Conservation (phyloP, 2,329 filamentous ascomycete species). For the Mariannaea sp. region DNA sequence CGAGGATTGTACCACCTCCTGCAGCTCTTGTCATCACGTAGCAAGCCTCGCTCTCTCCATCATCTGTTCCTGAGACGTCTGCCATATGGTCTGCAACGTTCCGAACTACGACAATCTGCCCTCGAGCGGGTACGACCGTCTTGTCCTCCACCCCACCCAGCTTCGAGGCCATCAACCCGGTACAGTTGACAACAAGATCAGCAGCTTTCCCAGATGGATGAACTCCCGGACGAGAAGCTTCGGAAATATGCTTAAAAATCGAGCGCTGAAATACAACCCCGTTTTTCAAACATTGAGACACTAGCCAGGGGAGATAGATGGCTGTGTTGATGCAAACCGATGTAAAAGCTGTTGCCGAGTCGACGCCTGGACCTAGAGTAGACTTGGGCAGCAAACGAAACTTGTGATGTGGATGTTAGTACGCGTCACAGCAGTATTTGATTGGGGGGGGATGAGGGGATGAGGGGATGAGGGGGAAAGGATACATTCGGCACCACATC, state of each 20-base stretch:
- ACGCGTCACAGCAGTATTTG: not conserved
- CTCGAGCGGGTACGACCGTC: conserved; percentile 67
- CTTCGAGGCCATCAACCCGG: conserved; percentile 66
- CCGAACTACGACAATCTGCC: conserved; percentile 75
- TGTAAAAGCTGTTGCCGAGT: conserved; percentile 75
- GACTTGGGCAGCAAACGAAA: conserved; percentile 2
- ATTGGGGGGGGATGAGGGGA: too few species aligned
- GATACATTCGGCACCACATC: conserved; percentile 38
- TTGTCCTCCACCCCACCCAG: conserved; percentile 71
- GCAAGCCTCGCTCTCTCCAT: conserved; percentile 66
- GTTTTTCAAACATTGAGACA: conserved; percentile 67
- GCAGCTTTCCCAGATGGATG: conserved; percentile 60
- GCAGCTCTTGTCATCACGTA: conserved; percentile 79
- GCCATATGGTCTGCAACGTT: conserved; percentile 56
- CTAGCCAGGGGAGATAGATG: conserved; percentile 72
- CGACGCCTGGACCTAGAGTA: conserved; percentile 53
- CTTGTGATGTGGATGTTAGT: not conserved
- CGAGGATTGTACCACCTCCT: conserved; percentile 74
- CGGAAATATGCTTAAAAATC: conserved; percentile 61
- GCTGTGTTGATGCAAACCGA: conserved; percentile 75
- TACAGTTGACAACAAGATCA: conserved; percentile 71
- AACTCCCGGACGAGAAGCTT: conserved; percentile 54
- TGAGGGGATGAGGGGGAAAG: too few species aligned
- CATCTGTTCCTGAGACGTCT: conserved; percentile 62
- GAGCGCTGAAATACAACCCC: conserved; percentile 61